These are phyloP conservation scores for Backusella macrospora DNA, from an alignment of 192 early-diverging fungal species.

Conservation along the genomic window DNA sequence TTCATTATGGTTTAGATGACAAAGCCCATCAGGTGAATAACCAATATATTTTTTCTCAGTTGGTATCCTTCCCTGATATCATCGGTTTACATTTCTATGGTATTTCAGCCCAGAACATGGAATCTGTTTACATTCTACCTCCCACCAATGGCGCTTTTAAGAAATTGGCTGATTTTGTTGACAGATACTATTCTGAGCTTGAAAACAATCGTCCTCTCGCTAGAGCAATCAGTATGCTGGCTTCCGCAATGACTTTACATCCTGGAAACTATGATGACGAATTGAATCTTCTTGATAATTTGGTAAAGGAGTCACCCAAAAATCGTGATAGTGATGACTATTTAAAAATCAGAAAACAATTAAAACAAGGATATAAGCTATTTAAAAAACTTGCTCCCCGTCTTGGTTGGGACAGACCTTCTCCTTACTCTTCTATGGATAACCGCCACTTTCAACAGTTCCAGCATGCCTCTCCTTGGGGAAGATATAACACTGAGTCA, in stretches of 20 bases:
- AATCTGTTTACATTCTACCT: conserved; percentile 8
- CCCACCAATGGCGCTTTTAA: conserved; percentile 8
- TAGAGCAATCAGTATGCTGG: background rate
- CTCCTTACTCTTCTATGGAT: background rate
- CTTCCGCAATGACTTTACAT: background rate
- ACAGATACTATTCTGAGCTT: background rate
- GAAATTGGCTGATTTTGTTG: background rate
- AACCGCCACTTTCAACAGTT: background rate
- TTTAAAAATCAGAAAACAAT: background rate
- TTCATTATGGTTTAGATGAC: background rate
- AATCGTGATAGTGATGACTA: background rate
- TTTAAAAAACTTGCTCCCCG: background rate
- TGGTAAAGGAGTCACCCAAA: background rate
- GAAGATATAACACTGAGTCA: background rate
- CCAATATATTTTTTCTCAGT: background rate
- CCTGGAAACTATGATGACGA: background rate
- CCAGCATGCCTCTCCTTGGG: background rate
- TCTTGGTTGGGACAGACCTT: background rate
- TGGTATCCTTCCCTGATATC: background rate
- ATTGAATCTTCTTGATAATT: background rate
- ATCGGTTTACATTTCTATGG: conserved; percentile 1
- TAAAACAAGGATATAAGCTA: background rate
- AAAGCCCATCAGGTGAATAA: background rate
- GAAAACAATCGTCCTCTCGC: background rate
- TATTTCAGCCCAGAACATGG: background rate